A percentile compares a stretch with the other conserved stretches of the same genome.
These are phyloP conservation scores for Metschnikowia cubensis DNA, from an alignment of 805 yeast species.

Conservation along the genomic window DNA sequence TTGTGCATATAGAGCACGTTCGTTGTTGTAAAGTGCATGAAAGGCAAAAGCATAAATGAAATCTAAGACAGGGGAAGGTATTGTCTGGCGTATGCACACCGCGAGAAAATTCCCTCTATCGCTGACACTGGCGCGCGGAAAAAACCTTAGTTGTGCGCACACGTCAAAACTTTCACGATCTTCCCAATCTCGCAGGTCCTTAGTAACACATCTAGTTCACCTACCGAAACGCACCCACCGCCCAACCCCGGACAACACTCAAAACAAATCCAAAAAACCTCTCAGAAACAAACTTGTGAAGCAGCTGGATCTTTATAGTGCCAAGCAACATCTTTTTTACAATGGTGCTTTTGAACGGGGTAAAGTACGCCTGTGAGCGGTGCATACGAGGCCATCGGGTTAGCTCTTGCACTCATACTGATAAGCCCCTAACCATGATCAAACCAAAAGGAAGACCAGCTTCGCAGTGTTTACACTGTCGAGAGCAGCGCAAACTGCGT, in stretches of 20 bases:
- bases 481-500: constrained; percentile 64
- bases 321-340: too few species aligned
- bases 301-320: too few species aligned
- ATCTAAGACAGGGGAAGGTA: neutral
- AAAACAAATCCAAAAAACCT: too few species aligned
- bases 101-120: neutral
- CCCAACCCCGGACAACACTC: too few species aligned
- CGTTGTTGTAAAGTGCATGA: neutral
- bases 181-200: neutral
- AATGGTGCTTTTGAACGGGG: constrained; percentile 90
- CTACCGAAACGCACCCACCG: neutral
- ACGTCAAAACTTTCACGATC: constrained; percentile 2
- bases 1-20: neutral
- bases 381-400: constrained; percentile 97
- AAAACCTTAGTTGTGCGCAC: constrained; percentile 1
- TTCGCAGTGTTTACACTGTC: constrained; percentile 84
- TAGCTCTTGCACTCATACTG: constrained; percentile 88
- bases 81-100: neutral
- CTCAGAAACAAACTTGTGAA: too few species aligned
- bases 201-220: neutral
- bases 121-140: constrained; percentile 1
- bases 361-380: constrained; percentile 93
- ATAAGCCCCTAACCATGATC: constrained; percentile 85
- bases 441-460: constrained; percentile 97
- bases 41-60: neutral